Percentiles rank a stretch among this genome's conserved stretches.
phyloP scores from a whole-genome alignment of 805 yeast species.

The Wickerhamomyces kurtzmanii region DNA sequence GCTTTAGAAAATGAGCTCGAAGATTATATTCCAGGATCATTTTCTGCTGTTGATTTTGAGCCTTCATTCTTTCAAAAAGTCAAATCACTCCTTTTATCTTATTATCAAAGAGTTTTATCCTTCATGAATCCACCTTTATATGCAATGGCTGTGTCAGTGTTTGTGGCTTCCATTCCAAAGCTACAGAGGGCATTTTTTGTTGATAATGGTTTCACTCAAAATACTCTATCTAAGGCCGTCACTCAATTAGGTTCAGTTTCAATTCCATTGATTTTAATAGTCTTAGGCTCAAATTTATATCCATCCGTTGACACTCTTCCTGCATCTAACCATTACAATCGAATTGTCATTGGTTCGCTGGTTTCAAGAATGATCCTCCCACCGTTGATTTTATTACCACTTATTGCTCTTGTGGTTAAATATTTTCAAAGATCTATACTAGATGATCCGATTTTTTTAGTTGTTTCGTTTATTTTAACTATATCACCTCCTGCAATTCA shows the following conservation, averaged over 20 bases:
- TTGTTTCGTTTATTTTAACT: conserved; percentile 67
- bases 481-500: conserved; percentile 82
- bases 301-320: conserved; percentile 64
- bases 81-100: neutral
- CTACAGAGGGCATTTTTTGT: conserved; percentile 49
- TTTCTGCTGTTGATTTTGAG: no score
- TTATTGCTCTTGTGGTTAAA: conserved; percentile 56
- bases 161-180: conserved; percentile 58
- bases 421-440: conserved; percentile 55
- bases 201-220: conserved; percentile 50
- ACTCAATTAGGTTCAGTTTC: conserved; percentile 65
- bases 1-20: no score
- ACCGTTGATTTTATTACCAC: conserved; percentile 54
- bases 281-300: conserved; percentile 68
- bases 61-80: neutral
- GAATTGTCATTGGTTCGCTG: conserved; percentile 58
- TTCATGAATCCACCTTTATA: conserved; percentile 79
- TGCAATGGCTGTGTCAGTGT: conserved; percentile 60
- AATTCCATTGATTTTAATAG: conserved; percentile 66
- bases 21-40: no score
- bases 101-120: conserved; percentile 18
- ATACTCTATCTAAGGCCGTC: conserved; percentile 56
- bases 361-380: conserved; percentile 75
- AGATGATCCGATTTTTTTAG: conserved; percentile 74
- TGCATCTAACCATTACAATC: conserved; percentile 49